Evolutionary conservation across 352 stramenopile genomes (phyloP), one percentile per base, ranked within the genome.

Genomic region (Pythium coloratum): DNA sequence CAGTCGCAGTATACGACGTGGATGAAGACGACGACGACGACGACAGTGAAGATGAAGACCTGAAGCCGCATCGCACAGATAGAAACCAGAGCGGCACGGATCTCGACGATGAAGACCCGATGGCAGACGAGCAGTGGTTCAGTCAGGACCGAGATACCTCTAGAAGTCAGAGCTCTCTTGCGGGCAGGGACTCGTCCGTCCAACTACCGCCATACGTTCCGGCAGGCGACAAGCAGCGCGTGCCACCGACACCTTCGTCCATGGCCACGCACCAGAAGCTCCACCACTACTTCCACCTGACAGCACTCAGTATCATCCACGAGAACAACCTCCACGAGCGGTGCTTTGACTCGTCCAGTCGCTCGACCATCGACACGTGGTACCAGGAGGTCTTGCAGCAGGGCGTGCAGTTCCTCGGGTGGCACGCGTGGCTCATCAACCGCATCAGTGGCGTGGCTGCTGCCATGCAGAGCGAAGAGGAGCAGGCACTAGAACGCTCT

Each of bases 271-370:
- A 93, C 69, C 86, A 90, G 62, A 94, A 94, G 63, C 73, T 96
- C 26, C 81, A 96, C 33, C 86, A 92, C 71, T 96, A 93, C 59
- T 96, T 96, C 77, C 86, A 96, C 55, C 64, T 96, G 54, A 93
- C 88, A 5, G 88, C 88, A 24, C 74, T 89, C 34, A 94, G 88
- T 59, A 94, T 96, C 60, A 93, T 96, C 51, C 82, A 94, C 69
- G 86, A 96, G 64, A 93, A 94, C 74, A 77, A 85, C 58, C 75
- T 93, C 49, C 82, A 91, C 56, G 86, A 94, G 54, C 75, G 79
- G 34, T 93, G 82, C 62, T 92, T 94, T 58, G 76, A 77, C 63
- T 91, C 86, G 20, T 96, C 88, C 1, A 94, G 85, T 56, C 84
- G 88, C n/a, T 76, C 88, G 34, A 91, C 83, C 16, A 91, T 94